A percentile compares a stretch with the other conserved stretches of the same genome.
Conservation (phyloP, 2,329 filamentous ascomycete species). For the Verticillium klebahnii region DNA sequence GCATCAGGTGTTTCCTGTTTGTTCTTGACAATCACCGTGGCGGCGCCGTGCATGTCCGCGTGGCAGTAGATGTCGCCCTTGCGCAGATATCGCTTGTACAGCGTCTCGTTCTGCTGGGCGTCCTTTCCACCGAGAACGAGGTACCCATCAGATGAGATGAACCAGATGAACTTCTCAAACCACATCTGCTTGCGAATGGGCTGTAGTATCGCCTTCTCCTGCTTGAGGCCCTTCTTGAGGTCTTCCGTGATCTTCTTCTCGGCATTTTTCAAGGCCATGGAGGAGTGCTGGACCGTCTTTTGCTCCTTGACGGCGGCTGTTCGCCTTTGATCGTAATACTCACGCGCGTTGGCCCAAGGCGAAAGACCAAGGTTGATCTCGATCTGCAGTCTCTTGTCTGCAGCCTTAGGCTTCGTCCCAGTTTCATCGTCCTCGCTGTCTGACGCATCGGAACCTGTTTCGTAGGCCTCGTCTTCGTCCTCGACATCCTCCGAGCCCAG, state of each 20-base stretch:
- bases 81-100: constrained; percentile 82
- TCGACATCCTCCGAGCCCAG: constrained; percentile 67
- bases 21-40: constrained; percentile 88
- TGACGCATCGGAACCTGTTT: constrained; percentile 60
- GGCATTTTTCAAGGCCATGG: constrained; percentile 79
- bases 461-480: constrained; percentile 55
- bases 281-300: constrained; percentile 77
- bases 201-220: constrained; percentile 83
- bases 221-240: constrained; percentile 81
- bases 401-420: constrained; percentile 24
- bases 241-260: constrained; percentile 85
- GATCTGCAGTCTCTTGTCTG: constrained; percentile 59
- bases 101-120: constrained; percentile 80
- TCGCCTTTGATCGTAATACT: constrained; percentile 89
- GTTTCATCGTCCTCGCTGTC: constrained; percentile 45
- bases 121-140: constrained; percentile 87
- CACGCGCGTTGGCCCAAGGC: constrained; percentile 83
- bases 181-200: constrained; percentile 80
- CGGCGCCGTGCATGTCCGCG: constrained; percentile 80
- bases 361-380: constrained; percentile 81
- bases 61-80: constrained; percentile 92
- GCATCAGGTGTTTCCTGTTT: constrained; percentile 70
- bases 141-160: constrained; percentile 93
- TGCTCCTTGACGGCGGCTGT: constrained; percentile 80
- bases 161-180: constrained; percentile 98